Percentiles rank a stretch among this genome's conserved stretches.
These are phyloP conservation scores for Globisporangium apiculatum DNA, from an alignment of 352 stramenopile genomes.

Conservation along the genomic window DNA sequence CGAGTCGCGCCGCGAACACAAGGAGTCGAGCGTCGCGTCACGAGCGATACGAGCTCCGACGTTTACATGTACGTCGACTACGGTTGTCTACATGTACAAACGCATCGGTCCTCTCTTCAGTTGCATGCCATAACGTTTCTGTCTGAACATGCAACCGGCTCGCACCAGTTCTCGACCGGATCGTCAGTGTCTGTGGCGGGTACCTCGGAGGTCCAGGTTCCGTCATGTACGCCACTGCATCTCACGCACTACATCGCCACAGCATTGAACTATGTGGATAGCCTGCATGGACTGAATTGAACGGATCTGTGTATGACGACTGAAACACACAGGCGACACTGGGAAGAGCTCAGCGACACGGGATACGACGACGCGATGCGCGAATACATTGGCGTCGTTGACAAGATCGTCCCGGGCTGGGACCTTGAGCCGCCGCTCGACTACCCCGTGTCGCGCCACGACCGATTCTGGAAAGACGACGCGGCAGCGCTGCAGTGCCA, in stretches of 20 bases:
- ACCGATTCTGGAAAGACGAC: constrained; percentile 69
- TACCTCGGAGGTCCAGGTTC: constrained; percentile 33
- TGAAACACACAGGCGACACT: constrained; percentile 35
- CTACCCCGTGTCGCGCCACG: constrained; percentile 38
- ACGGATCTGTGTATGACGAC: neutral
- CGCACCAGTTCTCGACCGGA: constrained; percentile 16
- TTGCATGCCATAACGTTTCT: no score
- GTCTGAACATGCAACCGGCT: neutral
- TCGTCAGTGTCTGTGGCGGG: constrained; percentile 48
- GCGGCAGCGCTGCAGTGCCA: constrained; percentile 27
- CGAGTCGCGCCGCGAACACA: constrained; percentile 37
- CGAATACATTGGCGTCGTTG: constrained; percentile 49
- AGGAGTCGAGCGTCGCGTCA: constrained; percentile 26
- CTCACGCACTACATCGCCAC: neutral
- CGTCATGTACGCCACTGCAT: constrained; percentile 42
- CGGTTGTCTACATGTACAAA: no score
- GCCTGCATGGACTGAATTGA: neutral
- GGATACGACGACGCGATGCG: constrained; percentile 36
- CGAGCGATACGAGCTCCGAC: constrained; percentile 9
- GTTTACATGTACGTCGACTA: constrained; percentile 8
- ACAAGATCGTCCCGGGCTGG: constrained; percentile 63
- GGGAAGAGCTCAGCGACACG: constrained; percentile 47
- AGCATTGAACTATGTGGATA: no score
- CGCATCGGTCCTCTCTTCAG: no score
- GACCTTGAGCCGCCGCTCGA: constrained; percentile 29